Percentiles rank a stretch among this genome's conserved stretches.
phyloP scores from a whole-genome alignment of 1,139 yeast genomes.

The Scheffersomyces illinoinensis region DNA sequence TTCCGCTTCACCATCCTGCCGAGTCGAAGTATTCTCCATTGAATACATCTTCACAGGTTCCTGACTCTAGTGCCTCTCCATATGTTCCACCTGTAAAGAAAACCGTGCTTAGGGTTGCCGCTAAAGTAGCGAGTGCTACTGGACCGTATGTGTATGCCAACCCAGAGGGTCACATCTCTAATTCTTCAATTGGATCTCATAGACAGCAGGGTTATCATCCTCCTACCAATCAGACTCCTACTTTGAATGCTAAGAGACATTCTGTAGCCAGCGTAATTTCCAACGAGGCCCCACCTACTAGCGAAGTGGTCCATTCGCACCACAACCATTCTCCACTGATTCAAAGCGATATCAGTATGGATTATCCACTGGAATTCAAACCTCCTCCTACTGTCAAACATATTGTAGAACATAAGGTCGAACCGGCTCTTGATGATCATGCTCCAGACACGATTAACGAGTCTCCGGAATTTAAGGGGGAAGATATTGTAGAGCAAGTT shows the following conservation, averaged over 20 bases:
- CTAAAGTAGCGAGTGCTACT: background rate
- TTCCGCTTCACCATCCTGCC: slow-evolving; percentile 1
- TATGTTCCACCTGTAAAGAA: slow-evolving; percentile 6
- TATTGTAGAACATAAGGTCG: background rate
- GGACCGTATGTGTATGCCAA: slow-evolving; percentile 9
- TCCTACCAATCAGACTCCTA: background rate
- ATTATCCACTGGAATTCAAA: slow-evolving; percentile 31
- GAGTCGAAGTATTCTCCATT: slow-evolving; percentile 28
- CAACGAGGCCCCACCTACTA: slow-evolving; percentile 20
- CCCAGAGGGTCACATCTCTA: slow-evolving; percentile 17
- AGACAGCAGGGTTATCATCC: background rate
- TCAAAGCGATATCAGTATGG: slow-evolving; percentile 36
- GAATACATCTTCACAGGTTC: slow-evolving; percentile 22
- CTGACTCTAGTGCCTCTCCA: slow-evolving; percentile 12
- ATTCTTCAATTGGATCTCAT: slow-evolving; percentile 10
- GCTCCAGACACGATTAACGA: slow-evolving; percentile 14
- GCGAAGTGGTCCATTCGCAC: slow-evolving; percentile 13
- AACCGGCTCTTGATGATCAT: background rate
- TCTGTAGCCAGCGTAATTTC: slow-evolving; percentile 29
- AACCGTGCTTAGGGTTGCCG: background rate
- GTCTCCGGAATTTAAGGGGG: slow-evolving; percentile 6
- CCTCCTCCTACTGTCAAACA: slow-evolving; percentile 13
- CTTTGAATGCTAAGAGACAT: slow-evolving; percentile 16
- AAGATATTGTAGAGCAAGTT: background rate
- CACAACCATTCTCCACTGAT: slow-evolving; percentile 29